Conservation (phyloP, 1,139 yeast genomes). For the Ogataea hybrid region DNA sequence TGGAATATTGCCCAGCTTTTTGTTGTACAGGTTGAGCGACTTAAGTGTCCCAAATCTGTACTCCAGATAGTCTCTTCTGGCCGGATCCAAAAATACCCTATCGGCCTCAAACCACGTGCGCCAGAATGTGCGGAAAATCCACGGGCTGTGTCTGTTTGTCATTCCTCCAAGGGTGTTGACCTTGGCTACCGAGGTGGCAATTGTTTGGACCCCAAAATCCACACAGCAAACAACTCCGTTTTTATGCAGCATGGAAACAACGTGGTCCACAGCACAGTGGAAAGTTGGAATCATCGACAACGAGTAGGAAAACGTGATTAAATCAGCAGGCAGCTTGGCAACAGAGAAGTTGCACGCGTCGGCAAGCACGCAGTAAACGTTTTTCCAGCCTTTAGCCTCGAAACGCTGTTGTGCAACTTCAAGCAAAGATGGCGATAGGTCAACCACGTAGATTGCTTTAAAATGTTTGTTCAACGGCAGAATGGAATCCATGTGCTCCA, state of each 20-base stretch:
- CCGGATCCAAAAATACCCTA: conserved; percentile 72
- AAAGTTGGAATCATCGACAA: conserved; percentile 83
- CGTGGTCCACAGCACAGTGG: conserved; percentile 76
- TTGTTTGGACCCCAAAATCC: conserved; percentile 76
- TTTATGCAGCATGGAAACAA: conserved; percentile 49
- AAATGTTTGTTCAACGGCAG: conserved; percentile 49
- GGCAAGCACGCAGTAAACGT: conserved; percentile 67
- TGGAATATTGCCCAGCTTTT: conserved; percentile 67
- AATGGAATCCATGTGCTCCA: conserved; percentile 67
- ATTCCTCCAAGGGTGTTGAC: conserved; percentile 74
- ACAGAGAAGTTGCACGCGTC: conserved; percentile 70
- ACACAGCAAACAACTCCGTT: conserved; percentile 65
- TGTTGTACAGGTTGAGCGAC: conserved; percentile 65
- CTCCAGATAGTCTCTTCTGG: conserved; percentile 80
- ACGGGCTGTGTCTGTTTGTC: conserved; percentile 66
- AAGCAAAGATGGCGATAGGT: conserved; percentile 73
- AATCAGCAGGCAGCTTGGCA: conserved; percentile 50
- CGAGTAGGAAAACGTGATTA: conserved; percentile 75
- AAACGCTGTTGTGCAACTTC: conserved; percentile 66
- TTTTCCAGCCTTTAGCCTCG: conserved; percentile 51
- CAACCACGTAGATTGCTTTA: conserved; percentile 68
- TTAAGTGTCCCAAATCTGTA: conserved; percentile 78
- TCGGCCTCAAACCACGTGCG: conserved; percentile 86
- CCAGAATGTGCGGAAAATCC: conserved; percentile 81
- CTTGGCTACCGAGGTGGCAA: conserved; percentile 65